Evolutionary conservation across 768 basidiomycete species (phyloP).

Genomic region (Russula earlei): DNA sequence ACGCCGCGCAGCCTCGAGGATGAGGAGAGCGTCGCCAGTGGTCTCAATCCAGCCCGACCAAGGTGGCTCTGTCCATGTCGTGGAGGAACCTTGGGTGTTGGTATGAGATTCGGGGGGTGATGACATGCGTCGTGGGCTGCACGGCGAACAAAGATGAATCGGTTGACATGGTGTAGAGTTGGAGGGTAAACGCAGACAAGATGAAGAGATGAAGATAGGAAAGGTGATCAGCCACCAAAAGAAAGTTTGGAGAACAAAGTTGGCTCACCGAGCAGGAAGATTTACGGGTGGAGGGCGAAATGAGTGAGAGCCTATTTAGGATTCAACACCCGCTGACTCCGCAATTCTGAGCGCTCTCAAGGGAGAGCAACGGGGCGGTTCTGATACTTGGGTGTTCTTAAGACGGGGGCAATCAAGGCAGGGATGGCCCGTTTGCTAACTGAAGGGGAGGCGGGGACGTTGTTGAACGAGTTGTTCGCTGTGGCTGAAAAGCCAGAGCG

Average conservation of each 20-base stretch:
- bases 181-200: constrained; percentile 4
- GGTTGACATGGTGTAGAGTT: background rate
- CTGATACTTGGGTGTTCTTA: background rate
- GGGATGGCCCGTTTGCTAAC: background rate
- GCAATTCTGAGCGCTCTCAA: constrained; percentile 8
- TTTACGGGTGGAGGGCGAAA: constrained; percentile 22
- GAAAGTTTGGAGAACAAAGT: constrained; percentile 22
- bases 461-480: constrained; percentile 12
- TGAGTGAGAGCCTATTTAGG: constrained; percentile 21
- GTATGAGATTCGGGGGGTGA: constrained; percentile 18
- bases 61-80: constrained; percentile 77
- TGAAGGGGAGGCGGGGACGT: background rate
- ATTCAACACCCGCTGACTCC: constrained; percentile 22
- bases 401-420: background rate
- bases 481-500: constrained; percentile 15
- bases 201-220: constrained; percentile 6
- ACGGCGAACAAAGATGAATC: constrained; percentile 2
- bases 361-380: background rate
- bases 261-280: constrained; percentile 24
- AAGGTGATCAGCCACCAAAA: constrained; percentile 20
- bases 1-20: constrained; percentile 86
- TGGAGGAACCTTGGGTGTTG: constrained; percentile 23
- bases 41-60: constrained; percentile 95
- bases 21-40: constrained; percentile 90
- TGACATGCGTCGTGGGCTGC: constrained; percentile 11